Conservation (phyloP, 495 filamentous ascomycete species). For the Tuber indicum region DNA sequence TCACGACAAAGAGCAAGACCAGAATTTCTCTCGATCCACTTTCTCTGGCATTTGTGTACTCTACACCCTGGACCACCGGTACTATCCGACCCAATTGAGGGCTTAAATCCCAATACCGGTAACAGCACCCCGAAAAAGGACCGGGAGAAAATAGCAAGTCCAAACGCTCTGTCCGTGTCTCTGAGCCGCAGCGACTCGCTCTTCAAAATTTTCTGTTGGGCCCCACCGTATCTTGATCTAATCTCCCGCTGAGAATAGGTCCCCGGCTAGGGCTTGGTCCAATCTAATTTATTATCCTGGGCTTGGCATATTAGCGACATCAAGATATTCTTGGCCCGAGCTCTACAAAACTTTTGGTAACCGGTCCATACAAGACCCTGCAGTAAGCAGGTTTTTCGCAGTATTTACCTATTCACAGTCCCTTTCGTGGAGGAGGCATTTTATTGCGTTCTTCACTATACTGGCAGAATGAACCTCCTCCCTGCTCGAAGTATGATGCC, state of each 20-base stretch:
- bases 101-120: background rate
- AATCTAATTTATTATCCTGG: too few species aligned
- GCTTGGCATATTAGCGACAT: background rate
- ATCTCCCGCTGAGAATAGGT: background rate
- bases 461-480: background rate
- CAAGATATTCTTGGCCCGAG: background rate
- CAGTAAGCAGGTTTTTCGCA: background rate
- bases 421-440: background rate
- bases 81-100: background rate
- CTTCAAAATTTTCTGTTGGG: background rate
- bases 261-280: background rate
- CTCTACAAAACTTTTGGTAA: background rate
- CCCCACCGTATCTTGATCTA: background rate
- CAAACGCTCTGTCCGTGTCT: background rate
- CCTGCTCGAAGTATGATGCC: background rate
- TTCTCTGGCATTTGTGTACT: background rate
- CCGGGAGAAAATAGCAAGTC: background rate
- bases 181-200: background rate
- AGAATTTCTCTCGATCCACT: background rate
- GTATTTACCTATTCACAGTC: background rate
- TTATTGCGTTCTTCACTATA: background rate
- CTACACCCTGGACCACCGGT: background rate
- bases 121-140: background rate
- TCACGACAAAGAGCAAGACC: background rate
- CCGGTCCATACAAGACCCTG: background rate